Percentiles rank a stretch among this genome's conserved stretches.
These are phyloP conservation scores for Magnaporthales sp. DNA, from an alignment of 2,329 filamentous ascomycete species.

Conservation along the genomic window DNA sequence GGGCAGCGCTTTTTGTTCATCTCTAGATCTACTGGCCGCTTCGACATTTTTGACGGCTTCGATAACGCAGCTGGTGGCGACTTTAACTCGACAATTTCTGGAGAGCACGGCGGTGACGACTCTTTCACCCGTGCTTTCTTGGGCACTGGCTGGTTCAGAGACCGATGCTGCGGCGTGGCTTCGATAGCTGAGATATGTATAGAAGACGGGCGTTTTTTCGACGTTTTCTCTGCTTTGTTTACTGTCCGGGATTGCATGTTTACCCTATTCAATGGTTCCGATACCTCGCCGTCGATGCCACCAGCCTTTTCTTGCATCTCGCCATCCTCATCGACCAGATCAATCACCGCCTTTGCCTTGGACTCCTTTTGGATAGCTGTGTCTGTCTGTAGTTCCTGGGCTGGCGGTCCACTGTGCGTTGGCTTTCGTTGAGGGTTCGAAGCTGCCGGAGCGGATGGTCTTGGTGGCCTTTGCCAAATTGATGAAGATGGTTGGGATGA, in stretches of 20 bases:
- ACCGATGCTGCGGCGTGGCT: neutral
- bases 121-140: neutral
- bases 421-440: neutral
- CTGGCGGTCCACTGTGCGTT: neutral
- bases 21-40: neutral
- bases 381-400: neutral
- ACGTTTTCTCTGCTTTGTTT: neutral
- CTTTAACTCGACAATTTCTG: neutral
- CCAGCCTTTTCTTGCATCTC: neutral
- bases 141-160: neutral
- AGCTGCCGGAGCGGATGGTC: neutral
- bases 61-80: neutral
- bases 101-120: neutral
- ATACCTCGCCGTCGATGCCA: neutral
- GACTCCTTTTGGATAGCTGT: neutral
- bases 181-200: neutral
- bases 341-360: neutral
- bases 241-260: neutral
- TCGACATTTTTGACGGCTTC: neutral
- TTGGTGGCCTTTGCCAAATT: slow-evolving; percentile 11
- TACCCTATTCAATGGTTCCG: neutral
- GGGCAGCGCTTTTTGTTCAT: neutral
- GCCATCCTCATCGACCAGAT: neutral
- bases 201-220: neutral
- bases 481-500: slow-evolving; percentile 26